phyloP scores from a whole-genome alignment of 805 yeast genomes.

The Vanderwaltozyma tropicalis region DNA sequence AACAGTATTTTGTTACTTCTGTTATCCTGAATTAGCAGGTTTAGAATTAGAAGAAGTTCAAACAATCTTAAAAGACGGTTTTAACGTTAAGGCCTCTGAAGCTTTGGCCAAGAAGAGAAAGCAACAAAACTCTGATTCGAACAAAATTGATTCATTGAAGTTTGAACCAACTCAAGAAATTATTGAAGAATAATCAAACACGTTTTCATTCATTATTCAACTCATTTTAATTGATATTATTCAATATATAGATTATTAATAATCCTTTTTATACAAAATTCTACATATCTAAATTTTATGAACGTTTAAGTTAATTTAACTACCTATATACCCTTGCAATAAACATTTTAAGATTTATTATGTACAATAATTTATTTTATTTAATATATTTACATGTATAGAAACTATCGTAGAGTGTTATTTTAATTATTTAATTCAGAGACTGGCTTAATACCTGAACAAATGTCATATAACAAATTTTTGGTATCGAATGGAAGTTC shows the following conservation, averaged over 20 bases:
- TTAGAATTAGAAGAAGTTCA: conserved; percentile 89
- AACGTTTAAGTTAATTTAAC: too few species aligned
- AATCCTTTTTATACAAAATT: too few species aligned
- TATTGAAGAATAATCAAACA: conserved; percentile 10
- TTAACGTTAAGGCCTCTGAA: conserved; percentile 62
- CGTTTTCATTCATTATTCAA: not conserved
- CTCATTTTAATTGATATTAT: not conserved
- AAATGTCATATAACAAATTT: conserved; percentile 17
- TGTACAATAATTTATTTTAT: too few species aligned
- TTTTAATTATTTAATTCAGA: conserved; percentile 11
- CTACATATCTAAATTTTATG: too few species aligned
- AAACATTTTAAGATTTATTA: too few species aligned
- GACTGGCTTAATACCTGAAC: conserved; percentile 25
- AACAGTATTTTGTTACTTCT: conserved; percentile 63
- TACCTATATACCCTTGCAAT: too few species aligned
- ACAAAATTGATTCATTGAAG: conserved; percentile 6
- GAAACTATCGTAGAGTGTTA: too few species aligned
- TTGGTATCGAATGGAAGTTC: conserved; percentile 10
- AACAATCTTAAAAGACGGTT: conserved; percentile 68
- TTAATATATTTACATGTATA: too few species aligned
- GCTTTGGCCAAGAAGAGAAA: conserved; percentile 41
- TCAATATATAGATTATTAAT: too few species aligned
- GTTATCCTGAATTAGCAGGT: conserved; percentile 88
- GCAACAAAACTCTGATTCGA: conserved; percentile 17
- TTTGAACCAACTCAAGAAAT: conserved; percentile 20